These are phyloP conservation scores for Afroboletus lepidellus DNA, from an alignment of 1,284 basidiomycete species.

Conservation along the genomic window DNA sequence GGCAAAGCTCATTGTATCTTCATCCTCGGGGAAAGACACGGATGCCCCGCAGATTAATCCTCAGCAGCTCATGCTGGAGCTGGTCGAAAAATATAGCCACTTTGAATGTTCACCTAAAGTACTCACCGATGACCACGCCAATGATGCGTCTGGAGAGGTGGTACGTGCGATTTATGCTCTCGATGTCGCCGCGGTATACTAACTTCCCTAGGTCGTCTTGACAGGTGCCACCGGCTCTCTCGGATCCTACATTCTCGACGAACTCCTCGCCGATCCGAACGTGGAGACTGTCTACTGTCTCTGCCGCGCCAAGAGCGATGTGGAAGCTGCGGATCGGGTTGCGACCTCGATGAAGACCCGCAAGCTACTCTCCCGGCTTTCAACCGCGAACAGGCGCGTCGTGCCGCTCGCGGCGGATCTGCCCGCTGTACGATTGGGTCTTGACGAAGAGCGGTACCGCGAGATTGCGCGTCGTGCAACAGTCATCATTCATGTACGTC, in stretches of 20 bases:
- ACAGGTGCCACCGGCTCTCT: slow-evolving; percentile 64
- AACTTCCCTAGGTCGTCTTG: slow-evolving; percentile 39
- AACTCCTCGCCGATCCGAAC: slow-evolving; percentile 38
- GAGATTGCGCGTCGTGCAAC: slow-evolving; percentile 39
- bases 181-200: too few relatives aligned
- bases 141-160: slow-evolving; percentile 16
- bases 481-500: slow-evolving; percentile 48
- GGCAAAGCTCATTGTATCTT: slow-evolving; percentile 18
- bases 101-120: slow-evolving; percentile 7
- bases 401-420: slow-evolving; percentile 46
- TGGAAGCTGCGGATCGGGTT: slow-evolving; percentile 38
- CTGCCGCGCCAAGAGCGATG: slow-evolving; percentile 45
- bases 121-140: background rate
- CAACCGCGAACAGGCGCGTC: slow-evolving; percentile 31
- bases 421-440: slow-evolving; percentile 40
- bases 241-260: slow-evolving; percentile 55
- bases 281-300: slow-evolving; percentile 51
- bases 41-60: slow-evolving; percentile 5
- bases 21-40: slow-evolving; percentile 15
- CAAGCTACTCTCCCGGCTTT: slow-evolving; percentile 21
- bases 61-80: slow-evolving; percentile 22
- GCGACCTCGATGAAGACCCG: slow-evolving; percentile 34
- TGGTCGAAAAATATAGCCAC: slow-evolving; percentile 29
- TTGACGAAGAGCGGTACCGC: slow-evolving; percentile 38
- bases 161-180: slow-evolving; percentile 2